phyloP scores from a whole-genome alignment of 371 early-diverging fungal genomes.

The Zopfochytrium polystomum region DNA sequence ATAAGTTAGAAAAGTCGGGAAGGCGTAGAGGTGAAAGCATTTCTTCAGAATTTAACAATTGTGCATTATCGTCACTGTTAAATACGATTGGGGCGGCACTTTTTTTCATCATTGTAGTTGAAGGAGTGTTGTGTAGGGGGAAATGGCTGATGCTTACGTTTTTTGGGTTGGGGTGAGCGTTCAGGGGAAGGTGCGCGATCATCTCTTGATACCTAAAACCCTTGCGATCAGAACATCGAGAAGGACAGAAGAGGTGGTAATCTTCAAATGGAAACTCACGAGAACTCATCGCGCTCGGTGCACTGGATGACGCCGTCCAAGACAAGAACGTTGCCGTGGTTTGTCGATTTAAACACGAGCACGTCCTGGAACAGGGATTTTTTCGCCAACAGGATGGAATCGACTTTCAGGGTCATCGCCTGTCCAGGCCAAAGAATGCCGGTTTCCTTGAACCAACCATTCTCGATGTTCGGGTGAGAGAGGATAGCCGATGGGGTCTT shows the following conservation, averaged over 20 bases:
- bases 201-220: conserved; percentile 89
- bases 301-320: too few species aligned
- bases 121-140: too few species aligned
- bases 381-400: conserved; percentile 89
- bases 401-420: conserved; percentile 90
- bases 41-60: too few species aligned
- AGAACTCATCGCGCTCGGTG: conserved; percentile 97
- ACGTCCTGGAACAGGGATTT: conserved; percentile 94
- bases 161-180: conserved; percentile 91
- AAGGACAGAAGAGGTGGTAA: not conserved
- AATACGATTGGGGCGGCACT: too few species aligned
- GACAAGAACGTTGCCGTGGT: too few species aligned
- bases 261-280: conserved; percentile 55
- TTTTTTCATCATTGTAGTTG: too few species aligned
- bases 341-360: too few species aligned
- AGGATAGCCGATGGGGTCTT: too few species aligned
- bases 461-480: conserved; percentile 79
- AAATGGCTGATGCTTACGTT: conserved; percentile 52
- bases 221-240: not conserved
- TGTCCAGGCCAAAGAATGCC: conserved; percentile 99
- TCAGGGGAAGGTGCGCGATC: conserved; percentile 94
- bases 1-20: not conserved
- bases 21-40: not conserved
- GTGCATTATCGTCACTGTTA: too few species aligned
- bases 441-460: too few species aligned